Percentiles rank a stretch among this genome's conserved stretches.
Conservation (phyloP, 2,329 filamentous ascomycete genomes). For the Teratosphaeriaceae sp. region DNA sequence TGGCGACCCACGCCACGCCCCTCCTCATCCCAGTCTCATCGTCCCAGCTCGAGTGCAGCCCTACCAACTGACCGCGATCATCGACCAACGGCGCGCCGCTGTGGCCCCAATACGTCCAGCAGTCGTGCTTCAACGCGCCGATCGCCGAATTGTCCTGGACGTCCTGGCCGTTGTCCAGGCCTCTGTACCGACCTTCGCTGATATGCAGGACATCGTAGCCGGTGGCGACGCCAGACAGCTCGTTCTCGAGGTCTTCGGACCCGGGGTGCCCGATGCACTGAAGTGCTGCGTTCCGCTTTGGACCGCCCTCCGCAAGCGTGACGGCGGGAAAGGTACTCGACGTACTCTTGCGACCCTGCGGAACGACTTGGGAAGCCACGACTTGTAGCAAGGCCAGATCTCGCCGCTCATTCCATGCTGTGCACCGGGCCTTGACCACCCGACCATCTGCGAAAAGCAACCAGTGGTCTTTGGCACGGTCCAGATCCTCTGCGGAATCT, state of each 20-base stretch:
- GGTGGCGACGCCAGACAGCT: conserved; percentile 29
- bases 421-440: conserved; percentile 34
- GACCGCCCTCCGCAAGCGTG: conserved; percentile 6
- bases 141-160: conserved; percentile 48
- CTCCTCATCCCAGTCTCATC: conserved; percentile 46
- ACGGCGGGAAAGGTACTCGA: conserved; percentile 18
- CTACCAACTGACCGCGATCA: conserved; percentile 37
- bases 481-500: conserved; percentile 33
- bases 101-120: conserved; percentile 54
- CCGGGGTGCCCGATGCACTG: conserved; percentile 38
- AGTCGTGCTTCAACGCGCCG: conserved; percentile 46
- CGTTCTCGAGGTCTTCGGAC: conserved; percentile 40
- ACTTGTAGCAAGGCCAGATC: conserved; percentile 45
- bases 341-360: background rate
- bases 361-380: conserved; percentile 22
- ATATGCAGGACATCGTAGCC: conserved; percentile 44
- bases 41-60: conserved; percentile 51
- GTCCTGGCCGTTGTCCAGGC: conserved; percentile 34
- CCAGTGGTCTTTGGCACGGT: conserved; percentile 26
- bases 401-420: conserved; percentile 37
- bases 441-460: conserved; percentile 39
- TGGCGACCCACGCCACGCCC: conserved; percentile 41
- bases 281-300: conserved; percentile 16
- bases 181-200: conserved; percentile 39
- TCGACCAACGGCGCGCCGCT: conserved; percentile 46